These are phyloP conservation scores for Coffea humblotiana DNA, from an alignment of 305 asterid genomes.

Conservation along the genomic window DNA sequence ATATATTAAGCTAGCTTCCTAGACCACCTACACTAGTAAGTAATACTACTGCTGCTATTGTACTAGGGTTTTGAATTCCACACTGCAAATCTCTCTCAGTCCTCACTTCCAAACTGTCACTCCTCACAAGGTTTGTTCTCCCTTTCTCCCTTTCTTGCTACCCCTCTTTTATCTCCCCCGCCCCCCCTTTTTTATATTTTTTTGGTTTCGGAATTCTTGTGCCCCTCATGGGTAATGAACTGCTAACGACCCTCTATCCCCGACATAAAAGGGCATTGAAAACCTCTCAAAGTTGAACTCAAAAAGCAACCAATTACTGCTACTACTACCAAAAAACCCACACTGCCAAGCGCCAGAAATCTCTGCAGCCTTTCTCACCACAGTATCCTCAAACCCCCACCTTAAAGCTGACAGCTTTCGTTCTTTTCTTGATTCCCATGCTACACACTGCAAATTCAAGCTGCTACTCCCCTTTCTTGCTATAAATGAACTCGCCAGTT, in stretches of 20 bases:
- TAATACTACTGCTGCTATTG: conserved; percentile 4
- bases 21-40: not conserved
- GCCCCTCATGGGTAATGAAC: not conserved
- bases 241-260: conserved; percentile 1
- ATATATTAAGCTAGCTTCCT: not conserved
- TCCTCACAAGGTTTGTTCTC: conserved; percentile 21
- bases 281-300: conserved; percentile 14
- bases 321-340: not conserved
- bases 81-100: conserved; percentile 19
- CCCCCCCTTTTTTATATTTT: no score
- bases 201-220: no score
- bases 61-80: conserved; percentile 36
- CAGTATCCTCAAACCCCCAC: conserved; percentile 2
- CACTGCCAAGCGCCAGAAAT: conserved; percentile 33
- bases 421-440: conserved; percentile 11
- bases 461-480: not conserved
- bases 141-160: not conserved
- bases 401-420: conserved; percentile 60
- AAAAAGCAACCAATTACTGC: conserved; percentile 10
- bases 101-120: conserved; percentile 20
- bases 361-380: conserved; percentile 48
- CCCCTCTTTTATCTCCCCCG: not conserved
- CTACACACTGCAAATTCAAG: not conserved
- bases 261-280: conserved; percentile 17
- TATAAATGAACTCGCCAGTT: not conserved